Percentiles rank a stretch among this genome's conserved stretches.
phyloP scores from a whole-genome alignment of 306 rosid genomes.

The Pyrus communis region DNA sequence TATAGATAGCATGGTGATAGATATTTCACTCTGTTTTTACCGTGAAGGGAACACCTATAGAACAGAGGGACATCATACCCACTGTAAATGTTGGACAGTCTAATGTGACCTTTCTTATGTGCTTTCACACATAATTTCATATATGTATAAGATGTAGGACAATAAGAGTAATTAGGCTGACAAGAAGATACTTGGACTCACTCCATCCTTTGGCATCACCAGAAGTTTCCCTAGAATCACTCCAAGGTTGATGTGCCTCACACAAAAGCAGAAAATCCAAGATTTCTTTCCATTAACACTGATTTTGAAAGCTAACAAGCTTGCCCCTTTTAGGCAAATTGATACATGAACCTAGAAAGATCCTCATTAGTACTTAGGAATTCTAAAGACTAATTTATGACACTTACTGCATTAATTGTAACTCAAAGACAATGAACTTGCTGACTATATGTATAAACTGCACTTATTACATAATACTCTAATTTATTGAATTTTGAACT shows the following conservation, averaged over 20 bases:
- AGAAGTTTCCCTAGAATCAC: not conserved
- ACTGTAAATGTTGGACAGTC: not conserved
- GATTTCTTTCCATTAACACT: not conserved
- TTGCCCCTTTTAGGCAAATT: not conserved
- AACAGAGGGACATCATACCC: not conserved
- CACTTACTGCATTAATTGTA: not conserved
- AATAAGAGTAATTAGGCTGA: no score
- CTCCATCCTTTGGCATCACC: not conserved
- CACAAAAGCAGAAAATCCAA: not conserved
- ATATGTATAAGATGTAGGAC: not conserved
- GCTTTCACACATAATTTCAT: not conserved
- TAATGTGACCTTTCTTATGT: not conserved
- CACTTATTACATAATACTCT: not conserved
- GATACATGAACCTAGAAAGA: not conserved
- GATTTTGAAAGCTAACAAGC: not conserved
- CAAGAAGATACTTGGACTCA: not conserved
- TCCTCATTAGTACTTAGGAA: not conserved
- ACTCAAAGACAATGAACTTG: no score
- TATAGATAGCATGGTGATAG: not conserved
- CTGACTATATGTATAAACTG: no score
- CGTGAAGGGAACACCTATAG: constrained; percentile 4
- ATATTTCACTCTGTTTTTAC: not conserved
- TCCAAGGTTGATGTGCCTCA: not conserved
- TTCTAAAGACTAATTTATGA: not conserved
- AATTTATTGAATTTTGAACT: not conserved